Evolutionary conservation across 768 basidiomycete species (phyloP).

Genomic region (Lyophyllum decastes): DNA sequence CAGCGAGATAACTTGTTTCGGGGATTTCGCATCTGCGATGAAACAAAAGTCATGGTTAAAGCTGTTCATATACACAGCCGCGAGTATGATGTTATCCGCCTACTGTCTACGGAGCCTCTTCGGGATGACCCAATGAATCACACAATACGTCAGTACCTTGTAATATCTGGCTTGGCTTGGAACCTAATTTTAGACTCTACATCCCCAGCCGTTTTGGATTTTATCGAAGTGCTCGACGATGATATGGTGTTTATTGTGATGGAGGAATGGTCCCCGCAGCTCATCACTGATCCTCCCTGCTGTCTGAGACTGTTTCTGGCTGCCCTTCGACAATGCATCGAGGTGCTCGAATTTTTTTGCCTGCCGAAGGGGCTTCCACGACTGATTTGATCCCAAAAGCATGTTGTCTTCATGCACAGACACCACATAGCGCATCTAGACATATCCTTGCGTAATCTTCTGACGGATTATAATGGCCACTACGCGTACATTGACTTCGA

Average conservation of each 20-base stretch:
- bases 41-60: constrained; percentile 61
- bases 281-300: constrained; percentile 53
- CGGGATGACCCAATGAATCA: constrained; percentile 69
- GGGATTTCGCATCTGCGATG: constrained; percentile 54
- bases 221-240: constrained; percentile 56
- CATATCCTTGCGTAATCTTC: constrained; percentile 67
- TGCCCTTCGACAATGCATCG: constrained; percentile 66
- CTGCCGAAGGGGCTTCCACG: neutral
- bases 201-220: constrained; percentile 59
- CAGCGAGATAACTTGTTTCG: constrained; percentile 77
- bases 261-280: constrained; percentile 77
- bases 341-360: constrained; percentile 40
- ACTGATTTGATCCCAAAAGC: constrained; percentile 39
- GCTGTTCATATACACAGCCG: constrained; percentile 65
- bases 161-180: constrained; percentile 4
- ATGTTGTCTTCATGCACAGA: constrained; percentile 69
- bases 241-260: constrained; percentile 69
- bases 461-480: constrained; percentile 63
- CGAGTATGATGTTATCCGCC: constrained; percentile 60
- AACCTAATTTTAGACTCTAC: constrained; percentile 6
- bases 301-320: constrained; percentile 54
- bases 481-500: constrained; percentile 81
- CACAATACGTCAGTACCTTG: constrained; percentile 64
- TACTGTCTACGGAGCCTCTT: constrained; percentile 53
- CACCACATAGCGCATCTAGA: constrained; percentile 70